Base-by-base conservation (phyloP, 805 yeast species). In the Candida lessepsii region DNA sequence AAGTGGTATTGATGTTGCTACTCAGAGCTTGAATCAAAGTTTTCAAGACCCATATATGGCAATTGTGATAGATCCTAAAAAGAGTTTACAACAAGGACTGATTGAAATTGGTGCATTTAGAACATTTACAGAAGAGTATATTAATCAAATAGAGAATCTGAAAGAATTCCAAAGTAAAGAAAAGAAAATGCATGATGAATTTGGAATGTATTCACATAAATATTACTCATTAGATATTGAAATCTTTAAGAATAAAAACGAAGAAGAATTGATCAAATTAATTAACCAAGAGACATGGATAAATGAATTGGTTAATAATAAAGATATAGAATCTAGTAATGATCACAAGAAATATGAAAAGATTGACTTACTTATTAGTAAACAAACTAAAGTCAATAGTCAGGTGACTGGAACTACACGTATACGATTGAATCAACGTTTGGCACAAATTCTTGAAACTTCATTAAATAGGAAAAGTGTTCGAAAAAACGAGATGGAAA, bases 11-110 rank as follows among this genome's bases (percentile, higher is more conserved):
- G 98, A 91, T 61, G 95, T 93, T 24, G 81, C 86, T 32, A 91
- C 98, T 0, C 98, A 91, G 57, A 61, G 70, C 16, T 72, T 88
- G 56, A 88, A 90, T 53, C 97, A 89, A 61, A 79, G 76, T 42
- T 88, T 81, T 56, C 96, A 89, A 58, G 97, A 89, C 52, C 97
- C 97, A 1, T 89, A 86, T 55, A 67, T 89, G 42, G 96, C 96
- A 0, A 68, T 89, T 21, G 96, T 89, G 6, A 75, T 90, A 37
- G 97, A 89, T 61, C 96, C 96, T 0, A 73, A 78, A 37, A 78
- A 80, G 52, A 81, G 91, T 1, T 54, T 67, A 3, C 61, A 72
- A 10, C 78, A 82, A 37, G 83, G 83, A 0, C 72, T 69, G 43
- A 81, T 89, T 9, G 93, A 86, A 34, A 84, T 89, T 41, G 96